Conservation (phyloP, 768 basidiomycete genomes). For the Tricholoma sp. region DNA sequence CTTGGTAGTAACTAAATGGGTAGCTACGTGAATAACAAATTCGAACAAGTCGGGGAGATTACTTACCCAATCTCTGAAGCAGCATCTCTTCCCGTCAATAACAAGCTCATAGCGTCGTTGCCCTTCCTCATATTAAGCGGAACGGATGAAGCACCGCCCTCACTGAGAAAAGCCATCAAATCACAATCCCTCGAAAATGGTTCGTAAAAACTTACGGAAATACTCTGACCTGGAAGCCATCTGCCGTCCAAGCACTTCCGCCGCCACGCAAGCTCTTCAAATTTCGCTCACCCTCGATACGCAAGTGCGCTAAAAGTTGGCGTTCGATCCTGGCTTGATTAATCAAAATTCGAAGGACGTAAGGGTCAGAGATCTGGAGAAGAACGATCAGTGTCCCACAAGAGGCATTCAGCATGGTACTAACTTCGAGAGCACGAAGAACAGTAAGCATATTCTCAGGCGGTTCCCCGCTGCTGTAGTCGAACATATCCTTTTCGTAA, state of each 20-base stretch:
- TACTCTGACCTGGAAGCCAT: slow-evolving; percentile 57
- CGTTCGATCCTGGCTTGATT: slow-evolving; percentile 70
- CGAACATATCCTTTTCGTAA: slow-evolving; percentile 72
- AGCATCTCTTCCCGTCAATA: slow-evolving; percentile 51
- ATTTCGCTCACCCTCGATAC: slow-evolving; percentile 56
- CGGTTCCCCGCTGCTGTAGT: slow-evolving; percentile 73
- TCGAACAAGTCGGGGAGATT: not conserved
- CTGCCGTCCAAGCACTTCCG: slow-evolving; percentile 60
- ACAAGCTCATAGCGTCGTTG: slow-evolving; percentile 36
- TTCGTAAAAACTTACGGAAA: slow-evolving; percentile 46
- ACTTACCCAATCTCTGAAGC: slow-evolving; percentile 44
- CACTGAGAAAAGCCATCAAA: slow-evolving; percentile 31
- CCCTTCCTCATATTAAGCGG: slow-evolving; percentile 24
- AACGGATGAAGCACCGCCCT: slow-evolving; percentile 60
- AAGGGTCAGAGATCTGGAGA: slow-evolving; percentile 65
- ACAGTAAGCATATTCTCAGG: slow-evolving; percentile 60
- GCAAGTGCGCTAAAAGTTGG: slow-evolving; percentile 57
- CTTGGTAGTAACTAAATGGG: slow-evolving; percentile 39
- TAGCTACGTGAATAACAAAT: not conserved
- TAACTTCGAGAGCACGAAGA: slow-evolving; percentile 75
- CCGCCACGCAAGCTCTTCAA: slow-evolving; percentile 38
- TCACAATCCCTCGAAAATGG: not conserved
- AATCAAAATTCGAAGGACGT: slow-evolving; percentile 77
- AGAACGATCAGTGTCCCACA: slow-evolving; percentile 7
- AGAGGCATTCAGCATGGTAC: slow-evolving; percentile 16